Percentiles rank a stretch among this genome's conserved stretches.
Conservation (phyloP, 257 asterid species). For the Petunia secreta region DNA sequence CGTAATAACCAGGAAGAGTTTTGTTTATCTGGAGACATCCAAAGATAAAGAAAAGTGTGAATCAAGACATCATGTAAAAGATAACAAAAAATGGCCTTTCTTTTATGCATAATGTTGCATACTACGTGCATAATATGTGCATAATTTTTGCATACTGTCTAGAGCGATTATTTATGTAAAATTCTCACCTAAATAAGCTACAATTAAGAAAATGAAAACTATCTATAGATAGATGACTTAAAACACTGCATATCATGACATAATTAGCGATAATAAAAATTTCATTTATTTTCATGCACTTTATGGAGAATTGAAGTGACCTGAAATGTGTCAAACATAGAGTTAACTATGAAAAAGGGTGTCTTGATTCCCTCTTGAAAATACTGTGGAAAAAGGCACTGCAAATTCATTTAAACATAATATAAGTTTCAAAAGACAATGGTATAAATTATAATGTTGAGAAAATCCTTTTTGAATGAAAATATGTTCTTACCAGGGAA, state of each 20-base stretch:
- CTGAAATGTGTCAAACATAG: conserved; percentile 23
- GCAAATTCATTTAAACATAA: background rate
- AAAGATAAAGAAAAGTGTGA: background rate
- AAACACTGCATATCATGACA: too few relatives aligned
- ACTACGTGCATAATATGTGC: too few relatives aligned
- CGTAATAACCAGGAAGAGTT: conserved; percentile 15
- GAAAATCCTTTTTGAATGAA: background rate
- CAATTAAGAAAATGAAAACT: background rate
- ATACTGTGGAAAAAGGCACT: conserved; percentile 22
- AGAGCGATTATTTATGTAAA: too few relatives aligned
- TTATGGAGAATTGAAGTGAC: background rate
- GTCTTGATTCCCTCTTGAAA: conserved; percentile 22
- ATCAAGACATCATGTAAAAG: background rate
- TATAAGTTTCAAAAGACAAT: background rate
- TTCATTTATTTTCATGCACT: background rate
- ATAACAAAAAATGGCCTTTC: too few relatives aligned
- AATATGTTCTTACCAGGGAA: background rate
- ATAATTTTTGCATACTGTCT: too few relatives aligned
- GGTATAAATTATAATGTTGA: background rate
- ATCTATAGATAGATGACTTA: background rate
- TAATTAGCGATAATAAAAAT: too few relatives aligned
- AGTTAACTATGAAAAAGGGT: conserved; percentile 23
- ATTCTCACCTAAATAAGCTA: background rate
- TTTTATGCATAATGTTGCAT: too few relatives aligned
- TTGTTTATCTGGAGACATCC: background rate